Percentiles rank a stretch among this genome's conserved stretches.
Evolutionary conservation across 1,284 basidiomycete species (phyloP).

Genomic region (Somion occarium): DNA sequence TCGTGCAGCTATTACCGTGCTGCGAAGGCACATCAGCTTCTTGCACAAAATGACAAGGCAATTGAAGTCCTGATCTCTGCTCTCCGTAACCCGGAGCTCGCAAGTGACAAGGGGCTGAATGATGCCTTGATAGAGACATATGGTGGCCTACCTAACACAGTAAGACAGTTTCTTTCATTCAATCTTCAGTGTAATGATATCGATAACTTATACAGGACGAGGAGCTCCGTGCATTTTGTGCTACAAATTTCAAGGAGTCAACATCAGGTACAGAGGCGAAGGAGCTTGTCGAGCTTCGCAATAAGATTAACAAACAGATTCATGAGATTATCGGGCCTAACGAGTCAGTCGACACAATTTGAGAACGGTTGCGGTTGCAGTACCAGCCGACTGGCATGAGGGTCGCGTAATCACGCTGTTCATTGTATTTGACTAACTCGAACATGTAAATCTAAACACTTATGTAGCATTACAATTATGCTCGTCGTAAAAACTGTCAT

Average conservation of each 20-base stretch:
- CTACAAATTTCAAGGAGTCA: conserved; percentile 10
- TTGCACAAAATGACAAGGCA: conserved; percentile 10
- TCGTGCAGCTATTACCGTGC: conserved; percentile 19
- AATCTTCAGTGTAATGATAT: background rate
- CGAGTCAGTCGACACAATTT: background rate
- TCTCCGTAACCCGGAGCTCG: conserved; percentile 12
- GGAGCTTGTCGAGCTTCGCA: conserved; percentile 11
- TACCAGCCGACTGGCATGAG: too few species aligned
- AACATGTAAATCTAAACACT: too few species aligned
- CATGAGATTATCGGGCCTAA: conserved; percentile 11
- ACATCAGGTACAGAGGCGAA: conserved; percentile 9
- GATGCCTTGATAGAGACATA: conserved; percentile 16
- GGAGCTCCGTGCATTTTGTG: conserved; percentile 11
- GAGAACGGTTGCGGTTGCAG: too few species aligned
- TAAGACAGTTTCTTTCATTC: background rate
- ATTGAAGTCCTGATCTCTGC: conserved; percentile 15
- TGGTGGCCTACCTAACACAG: conserved; percentile 15
- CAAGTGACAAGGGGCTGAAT: conserved; percentile 16
- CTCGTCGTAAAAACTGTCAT: too few species aligned
- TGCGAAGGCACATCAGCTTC: conserved; percentile 18
- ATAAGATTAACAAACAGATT: conserved; percentile 12
- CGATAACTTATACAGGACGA: conserved; percentile 6
- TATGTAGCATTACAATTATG: too few species aligned
- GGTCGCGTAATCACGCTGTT: too few species aligned
- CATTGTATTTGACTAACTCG: too few species aligned